Evolutionary conservation across 345 rosid genomes (phyloP), one percentile per base, ranked within the genome.

Genomic region (Gossypioides kirkii): DNA sequence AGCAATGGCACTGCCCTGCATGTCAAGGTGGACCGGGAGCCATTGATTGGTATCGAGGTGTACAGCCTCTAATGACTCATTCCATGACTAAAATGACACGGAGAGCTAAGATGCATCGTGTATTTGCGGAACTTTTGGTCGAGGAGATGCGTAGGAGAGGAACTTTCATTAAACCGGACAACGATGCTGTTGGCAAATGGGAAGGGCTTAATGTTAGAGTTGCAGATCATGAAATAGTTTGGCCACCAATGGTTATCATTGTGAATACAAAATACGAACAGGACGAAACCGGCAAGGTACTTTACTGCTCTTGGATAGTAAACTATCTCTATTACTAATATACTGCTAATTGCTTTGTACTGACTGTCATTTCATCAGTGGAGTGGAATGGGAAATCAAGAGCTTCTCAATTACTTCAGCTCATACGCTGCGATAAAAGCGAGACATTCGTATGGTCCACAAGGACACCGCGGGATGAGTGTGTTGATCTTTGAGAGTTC

Each of bases 311-410:
- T 22, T 20, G 14, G 20, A 38, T 50, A 3, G 20, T 47, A 25
- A 46, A 45, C 36, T 12, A n/a, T 69, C 4, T 52, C 32, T 32
- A 32, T 32, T 32, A 32, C 38, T 28, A 7, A 47, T 20, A 46
- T 47, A 59, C 2, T 28, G 25, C 12, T 36, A 17, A 60, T 72
- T 60, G 43, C 59, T 72, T 61, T 72, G 56, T 43, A 72, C 38
- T 32, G 38, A 32, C 38, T 5, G 7, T 43, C 6, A 17, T 66
- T 75, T 54, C 53, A 23, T 14, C 72, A 84, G 87, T 84, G 87
- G 85, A 67, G 46, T 64, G 87, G 87, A 23, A 81, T 84, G 87
- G 87, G 87, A 50, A 84, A 81, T 75, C 85, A 75, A 73, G 87
- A 84, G 74, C 84, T 84, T 46, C 83, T 79, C 52, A 79, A 84